Conservation (phyloP, 192 early-diverging fungal species). For the Coemansia sp. region DNA sequence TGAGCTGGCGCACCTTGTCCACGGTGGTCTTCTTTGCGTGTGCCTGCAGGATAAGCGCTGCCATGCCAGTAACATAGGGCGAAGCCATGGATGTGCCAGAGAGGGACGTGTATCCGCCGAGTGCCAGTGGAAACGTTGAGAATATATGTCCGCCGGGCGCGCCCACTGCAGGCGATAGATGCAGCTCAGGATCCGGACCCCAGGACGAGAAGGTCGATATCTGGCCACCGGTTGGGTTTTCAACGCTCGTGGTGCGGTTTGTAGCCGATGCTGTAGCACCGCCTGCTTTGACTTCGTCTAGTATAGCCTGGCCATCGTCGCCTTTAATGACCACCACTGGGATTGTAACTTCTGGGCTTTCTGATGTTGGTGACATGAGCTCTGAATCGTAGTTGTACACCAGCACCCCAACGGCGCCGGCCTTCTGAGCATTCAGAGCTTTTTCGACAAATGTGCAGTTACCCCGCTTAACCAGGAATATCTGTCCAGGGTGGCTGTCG, state of each 20-base stretch:
- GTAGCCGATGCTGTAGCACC: slow-evolving; percentile 53
- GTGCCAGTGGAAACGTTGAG: slow-evolving; percentile 59
- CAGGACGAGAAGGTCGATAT: slow-evolving; percentile 72
- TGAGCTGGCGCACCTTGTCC: slow-evolving; percentile 35
- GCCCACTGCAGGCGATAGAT: slow-evolving; percentile 63
- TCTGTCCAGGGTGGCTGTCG: slow-evolving; percentile 46
- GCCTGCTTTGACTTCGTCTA: slow-evolving; percentile 44
- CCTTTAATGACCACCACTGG: slow-evolving; percentile 59
- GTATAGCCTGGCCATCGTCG: slow-evolving; percentile 56
- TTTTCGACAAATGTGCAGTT: slow-evolving; percentile 69
- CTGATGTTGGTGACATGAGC: slow-evolving; percentile 48
- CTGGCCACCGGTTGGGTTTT: slow-evolving; percentile 58
- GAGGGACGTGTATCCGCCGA: slow-evolving; percentile 57
- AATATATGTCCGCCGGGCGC: slow-evolving; percentile 67
- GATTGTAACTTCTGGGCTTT: slow-evolving; percentile 48
- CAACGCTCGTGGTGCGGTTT: slow-evolving; percentile 44
- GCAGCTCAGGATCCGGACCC: slow-evolving; percentile 71
- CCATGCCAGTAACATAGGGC: slow-evolving; percentile 57
- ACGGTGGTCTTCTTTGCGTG: slow-evolving; percentile 25
- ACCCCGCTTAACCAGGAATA: slow-evolving; percentile 69
- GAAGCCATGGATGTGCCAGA: slow-evolving; percentile 74
- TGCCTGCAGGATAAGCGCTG: slow-evolving; percentile 49
- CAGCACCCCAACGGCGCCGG: slow-evolving; percentile 66
- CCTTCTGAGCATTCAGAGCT: slow-evolving; percentile 52
- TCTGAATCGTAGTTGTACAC: slow-evolving; percentile 60